A percentile compares a stretch with the other conserved stretches of the same genome.
Evolutionary conservation across 176 grass and related monocot species (phyloP).

Genomic region (Ensete glaucum): DNA sequence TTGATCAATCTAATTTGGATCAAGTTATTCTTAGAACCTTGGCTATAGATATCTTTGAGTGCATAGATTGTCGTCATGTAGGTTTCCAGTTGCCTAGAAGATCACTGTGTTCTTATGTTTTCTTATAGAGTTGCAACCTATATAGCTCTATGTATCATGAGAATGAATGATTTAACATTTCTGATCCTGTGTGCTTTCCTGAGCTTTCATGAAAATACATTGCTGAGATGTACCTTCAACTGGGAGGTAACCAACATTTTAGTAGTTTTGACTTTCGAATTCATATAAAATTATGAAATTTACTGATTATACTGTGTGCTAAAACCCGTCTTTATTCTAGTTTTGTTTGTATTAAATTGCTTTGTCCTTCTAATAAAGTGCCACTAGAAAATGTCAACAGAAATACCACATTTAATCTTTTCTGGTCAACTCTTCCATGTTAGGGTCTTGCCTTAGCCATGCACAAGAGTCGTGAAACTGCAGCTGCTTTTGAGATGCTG

Average conservation of each 20-base stretch:
- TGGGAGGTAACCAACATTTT: background rate
- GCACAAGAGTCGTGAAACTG: constrained; percentile 54
- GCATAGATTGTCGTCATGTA: background rate
- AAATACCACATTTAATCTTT: background rate
- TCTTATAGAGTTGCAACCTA: background rate
- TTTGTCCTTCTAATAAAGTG: background rate
- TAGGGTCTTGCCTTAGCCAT: constrained; percentile 75
- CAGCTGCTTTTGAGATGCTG: constrained; percentile 58
- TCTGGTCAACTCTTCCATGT: background rate
- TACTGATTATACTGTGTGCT: background rate
- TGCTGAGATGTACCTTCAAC: background rate
- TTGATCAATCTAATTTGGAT: background rate
- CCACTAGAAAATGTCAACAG: background rate
- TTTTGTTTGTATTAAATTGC: background rate
- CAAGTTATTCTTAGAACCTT: background rate
- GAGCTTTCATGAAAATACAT: background rate
- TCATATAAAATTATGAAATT: background rate
- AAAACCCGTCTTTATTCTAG: background rate
- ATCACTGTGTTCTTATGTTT: background rate
- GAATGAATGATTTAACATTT: background rate
- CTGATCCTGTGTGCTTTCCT: background rate
- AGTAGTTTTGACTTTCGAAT: too few relatives aligned
- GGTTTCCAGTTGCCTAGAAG: background rate
- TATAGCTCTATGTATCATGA: background rate
- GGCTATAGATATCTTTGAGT: background rate